Conservation (phyloP, 1,284 basidiomycete genomes). For the Takashimella koratensis region DNA sequence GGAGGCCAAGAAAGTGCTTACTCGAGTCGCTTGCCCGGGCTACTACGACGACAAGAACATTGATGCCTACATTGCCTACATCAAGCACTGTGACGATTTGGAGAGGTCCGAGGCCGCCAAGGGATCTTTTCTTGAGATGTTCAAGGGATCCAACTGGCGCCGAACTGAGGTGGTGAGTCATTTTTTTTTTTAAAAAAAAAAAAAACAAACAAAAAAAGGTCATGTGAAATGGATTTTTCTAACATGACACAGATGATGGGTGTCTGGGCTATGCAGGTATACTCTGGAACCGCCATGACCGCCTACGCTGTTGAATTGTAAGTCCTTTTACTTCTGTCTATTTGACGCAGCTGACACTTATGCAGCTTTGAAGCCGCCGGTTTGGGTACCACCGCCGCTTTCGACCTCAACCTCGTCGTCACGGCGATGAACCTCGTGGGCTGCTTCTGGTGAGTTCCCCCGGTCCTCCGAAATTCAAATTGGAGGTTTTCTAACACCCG, state of each 20-base stretch:
- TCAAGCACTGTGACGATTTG: conserved; percentile 23
- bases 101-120: conserved; percentile 26
- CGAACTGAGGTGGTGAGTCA: conserved; percentile 48
- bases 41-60: conserved; percentile 34
- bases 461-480: no score
- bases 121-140: conserved; percentile 50
- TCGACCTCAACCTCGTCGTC: conserved; percentile 36
- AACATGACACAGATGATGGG: conserved; percentile 18
- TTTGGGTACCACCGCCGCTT: conserved; percentile 26
- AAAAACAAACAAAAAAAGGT: no score
- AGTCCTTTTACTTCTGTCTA: no score
- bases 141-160: conserved; percentile 47
- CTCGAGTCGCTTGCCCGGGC: conserved; percentile 36
- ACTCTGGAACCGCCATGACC: conserved; percentile 9
- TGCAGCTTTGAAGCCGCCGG: conserved; percentile 31
- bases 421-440: conserved; percentile 38
- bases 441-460: no score
- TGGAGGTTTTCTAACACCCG: no score
- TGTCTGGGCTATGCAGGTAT: conserved; percentile 28
- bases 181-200: no score
- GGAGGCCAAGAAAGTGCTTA: conserved; percentile 40
- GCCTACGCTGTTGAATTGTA: conserved; percentile 13
- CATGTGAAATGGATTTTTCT: no score
- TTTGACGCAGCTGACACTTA: no score
- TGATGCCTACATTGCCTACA: conserved; percentile 42